Base-by-base conservation (phyloP, 208 protist species). In the Acanthamoeba royreba region DNA sequence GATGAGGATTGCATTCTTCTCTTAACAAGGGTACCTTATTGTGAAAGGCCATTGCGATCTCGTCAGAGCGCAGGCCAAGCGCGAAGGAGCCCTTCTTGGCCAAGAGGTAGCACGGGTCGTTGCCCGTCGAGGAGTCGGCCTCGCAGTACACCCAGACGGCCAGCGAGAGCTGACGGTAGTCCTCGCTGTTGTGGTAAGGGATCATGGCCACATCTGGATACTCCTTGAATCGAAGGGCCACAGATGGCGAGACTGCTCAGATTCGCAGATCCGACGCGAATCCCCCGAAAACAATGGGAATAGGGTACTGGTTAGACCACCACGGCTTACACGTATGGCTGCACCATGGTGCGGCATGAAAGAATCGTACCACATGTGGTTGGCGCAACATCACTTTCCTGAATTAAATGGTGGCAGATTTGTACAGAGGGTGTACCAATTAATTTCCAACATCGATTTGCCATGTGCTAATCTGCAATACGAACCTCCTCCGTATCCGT, bases 31-130 rank as follows among this genome's bases (percentile, higher is more conserved):
- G 69, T 5, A 49, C 45, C 47, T 87, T 87, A 46, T 87, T 87
- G 22, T 87, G 77, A 40, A 87, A 87, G 15, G 77, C 77, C 77
- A 87, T 58, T 19, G 77, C 77, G 1, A 87, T 87, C 77, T 87
- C 77, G 17, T 61, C 77, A 9, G 77, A 87, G 1, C 77, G 77
- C 9, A 87, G 77, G 3, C 77, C 77, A 19, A 87, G 77, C 7
- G 77, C 77, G 55, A 87, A 87, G 4, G 77, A 58, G 13, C 77
- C 77, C 47, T 87, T 87, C 77, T 87, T 87, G 43, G 77, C 77
- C 5, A 87, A 46, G 45, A 87, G 77, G 77, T 87, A 87, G 45
- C 77, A 87, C 3, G 77, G 77, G 13, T 87, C 77, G 22, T 35
- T 49, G 17, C 52, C 52, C 8, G n/a, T 58, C 11, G 77, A 87